phyloP scores from a whole-genome alignment of 2,329 filamentous ascomycete species.

The Dactylellina leptospora region DNA sequence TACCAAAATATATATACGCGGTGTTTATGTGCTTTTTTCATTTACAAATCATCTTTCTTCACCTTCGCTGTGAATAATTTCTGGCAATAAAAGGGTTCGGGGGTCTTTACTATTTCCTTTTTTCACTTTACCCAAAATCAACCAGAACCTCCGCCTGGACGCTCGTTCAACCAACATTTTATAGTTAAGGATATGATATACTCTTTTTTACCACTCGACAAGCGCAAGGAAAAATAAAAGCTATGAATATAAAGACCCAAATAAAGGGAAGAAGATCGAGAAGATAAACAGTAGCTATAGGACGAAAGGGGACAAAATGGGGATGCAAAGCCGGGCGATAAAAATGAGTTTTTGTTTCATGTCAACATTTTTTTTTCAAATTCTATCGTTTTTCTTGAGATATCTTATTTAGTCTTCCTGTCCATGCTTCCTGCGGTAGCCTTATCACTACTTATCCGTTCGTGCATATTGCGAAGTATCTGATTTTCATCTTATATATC shows the following conservation, averaged over 20 bases:
- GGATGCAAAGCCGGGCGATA: not conserved
- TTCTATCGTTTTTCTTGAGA: not conserved
- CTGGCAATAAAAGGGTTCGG: slow-evolving; percentile 15
- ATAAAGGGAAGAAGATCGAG: not conserved
- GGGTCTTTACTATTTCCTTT: slow-evolving; percentile 31
- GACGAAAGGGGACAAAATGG: not conserved
- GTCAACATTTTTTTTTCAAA: not conserved
- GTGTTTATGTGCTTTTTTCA: slow-evolving; percentile 42
- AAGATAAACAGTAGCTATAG: not conserved
- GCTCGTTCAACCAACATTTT: no score
- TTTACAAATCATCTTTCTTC: slow-evolving; percentile 28
- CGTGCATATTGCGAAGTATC: no score
- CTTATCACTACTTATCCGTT: no score
- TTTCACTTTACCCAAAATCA: not conserved
- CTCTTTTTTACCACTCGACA: slow-evolving; percentile 16
- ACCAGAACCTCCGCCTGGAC: slow-evolving; percentile 45
- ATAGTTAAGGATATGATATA: no score
- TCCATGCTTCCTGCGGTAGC: no score
- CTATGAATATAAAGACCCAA: no score
- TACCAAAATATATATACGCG: slow-evolving; percentile 50
- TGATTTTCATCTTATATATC: no score
- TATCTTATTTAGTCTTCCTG: no score
- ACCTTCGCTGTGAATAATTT: slow-evolving; percentile 49
- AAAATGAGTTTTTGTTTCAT: not conserved
- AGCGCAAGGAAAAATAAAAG: no score